Evolutionary conservation across 768 basidiomycete genomes (phyloP), one percentile per base, ranked within the genome.

Genomic region (Tephrocybe sp.): DNA sequence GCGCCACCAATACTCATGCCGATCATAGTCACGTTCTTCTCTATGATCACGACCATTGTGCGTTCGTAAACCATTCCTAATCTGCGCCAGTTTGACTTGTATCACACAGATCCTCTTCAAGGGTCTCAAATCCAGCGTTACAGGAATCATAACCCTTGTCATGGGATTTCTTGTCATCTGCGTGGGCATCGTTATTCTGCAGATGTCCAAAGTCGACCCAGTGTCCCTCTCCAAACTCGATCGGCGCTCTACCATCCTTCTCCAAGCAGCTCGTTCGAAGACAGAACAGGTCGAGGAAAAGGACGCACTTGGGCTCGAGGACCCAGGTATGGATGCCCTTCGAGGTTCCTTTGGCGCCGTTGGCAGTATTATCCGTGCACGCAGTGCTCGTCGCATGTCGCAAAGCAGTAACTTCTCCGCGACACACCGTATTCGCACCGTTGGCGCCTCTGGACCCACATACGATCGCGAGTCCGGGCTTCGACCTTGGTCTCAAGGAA

Each of bases 181-280:
- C 62, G 71, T 92, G 18, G 96, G 96, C 17, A 98, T 98, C 66
- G 90, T 89, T 25, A 85, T 99, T 57, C 84, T 99, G 7, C 97
- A 99, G 70, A 88, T 96, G 82, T 92, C 88, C 66, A 92, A 92
- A 72, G 83, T 98, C 58, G 96, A 99, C 64, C 96, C 97, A 9
- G 76, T 75, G 17, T 70, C 84, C 48, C 78, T 98, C 62, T 74
- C 75, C 51, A 83, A 83, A 42, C 87, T 99, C 61, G 97, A 98
- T 65, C 79, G 96, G 15, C 80, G 88, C 28, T 89, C 91, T 1
- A 98, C 97, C 0, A 80, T 98, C 42, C 83, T 99, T 20, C 79
- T 99, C 26, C 85, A 91, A 67, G 95, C 92, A n/a, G 80, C 92
- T 1, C 81, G 85, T 17, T 64, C 75, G 20, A 83, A 85, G 38